Conservation (phyloP, 2,329 filamentous ascomycete genomes). For the Alternaria panax region DNA sequence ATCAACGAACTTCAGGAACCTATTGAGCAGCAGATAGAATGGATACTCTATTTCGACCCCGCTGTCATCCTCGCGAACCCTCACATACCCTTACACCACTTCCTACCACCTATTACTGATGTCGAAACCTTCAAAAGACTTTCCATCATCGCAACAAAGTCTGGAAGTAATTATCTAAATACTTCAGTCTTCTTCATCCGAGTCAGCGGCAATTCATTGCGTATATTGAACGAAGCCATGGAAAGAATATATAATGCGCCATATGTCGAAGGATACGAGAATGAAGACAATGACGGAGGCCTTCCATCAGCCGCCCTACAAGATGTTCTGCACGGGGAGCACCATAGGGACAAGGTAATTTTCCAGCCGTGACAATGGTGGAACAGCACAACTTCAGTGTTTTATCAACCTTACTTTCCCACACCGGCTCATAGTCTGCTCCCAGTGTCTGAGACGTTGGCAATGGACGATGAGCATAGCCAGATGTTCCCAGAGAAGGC, state of each 20-base stretch:
- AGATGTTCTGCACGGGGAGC: conserved; percentile 33
- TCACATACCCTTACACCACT: conserved; percentile 38
- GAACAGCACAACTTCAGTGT: not conserved
- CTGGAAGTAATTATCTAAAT: conserved; percentile 28
- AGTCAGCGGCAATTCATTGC: conserved; percentile 3
- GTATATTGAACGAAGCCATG: conserved; percentile 35
- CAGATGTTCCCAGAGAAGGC: conserved; percentile 12
- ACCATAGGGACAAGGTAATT: not conserved
- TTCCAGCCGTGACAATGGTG: conserved; percentile 10
- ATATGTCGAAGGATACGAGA: not conserved
- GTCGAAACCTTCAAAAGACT: conserved; percentile 25
- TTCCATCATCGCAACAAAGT: conserved; percentile 36
- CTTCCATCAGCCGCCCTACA: conserved; percentile 51
- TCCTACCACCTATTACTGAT: conserved; percentile 36
- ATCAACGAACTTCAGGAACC: conserved; percentile 30
- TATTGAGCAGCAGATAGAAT: conserved; percentile 28
- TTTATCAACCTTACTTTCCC: not conserved
- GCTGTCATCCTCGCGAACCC: conserved; percentile 42
- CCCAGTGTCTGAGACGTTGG: not conserved
- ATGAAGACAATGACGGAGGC: not conserved
- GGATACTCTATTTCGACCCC: conserved; percentile 31
- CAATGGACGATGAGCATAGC: not conserved
- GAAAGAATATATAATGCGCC: conserved; percentile 41
- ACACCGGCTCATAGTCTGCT: not conserved
- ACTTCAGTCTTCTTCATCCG: conserved; percentile 36